Evolutionary conservation across 306 rosid genomes (phyloP).

Genomic region (Cicer pinnatifidum): DNA sequence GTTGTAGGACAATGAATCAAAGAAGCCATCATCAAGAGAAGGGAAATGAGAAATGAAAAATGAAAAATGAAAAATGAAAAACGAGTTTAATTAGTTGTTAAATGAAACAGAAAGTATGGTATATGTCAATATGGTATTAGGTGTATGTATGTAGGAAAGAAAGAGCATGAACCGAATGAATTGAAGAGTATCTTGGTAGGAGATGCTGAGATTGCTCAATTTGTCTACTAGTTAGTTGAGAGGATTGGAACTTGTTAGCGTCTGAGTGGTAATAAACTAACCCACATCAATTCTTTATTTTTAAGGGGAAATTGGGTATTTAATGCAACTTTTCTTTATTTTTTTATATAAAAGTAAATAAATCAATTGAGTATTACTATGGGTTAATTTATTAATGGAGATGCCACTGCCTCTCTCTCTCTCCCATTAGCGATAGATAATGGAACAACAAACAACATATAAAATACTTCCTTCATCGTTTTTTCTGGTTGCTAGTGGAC

Average conservation of each 20-base stretch:
- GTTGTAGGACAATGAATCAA: conserved; percentile 59
- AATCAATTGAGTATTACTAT: neutral
- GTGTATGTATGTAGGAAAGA: neutral
- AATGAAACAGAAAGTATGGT: neutral
- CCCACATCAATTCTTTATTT: neutral
- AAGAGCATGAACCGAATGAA: neutral
- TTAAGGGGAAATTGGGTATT: neutral
- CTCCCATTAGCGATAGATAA: neutral
- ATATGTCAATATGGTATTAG: too few relatives aligned
- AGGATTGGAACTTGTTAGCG: conserved; percentile 16
- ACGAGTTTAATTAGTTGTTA: conserved; percentile 11
- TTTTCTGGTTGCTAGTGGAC: neutral
- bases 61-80: neutral
- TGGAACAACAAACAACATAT: neutral
- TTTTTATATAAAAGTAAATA: too few relatives aligned
- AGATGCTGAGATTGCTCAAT: conserved; percentile 61
- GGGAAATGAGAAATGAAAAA: neutral
- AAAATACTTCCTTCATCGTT: neutral
- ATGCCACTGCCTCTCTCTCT: neutral
- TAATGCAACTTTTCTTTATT: too few relatives aligned
- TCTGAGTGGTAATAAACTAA: neutral
- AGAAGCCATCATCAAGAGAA: conserved; percentile 62
- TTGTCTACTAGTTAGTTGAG: conserved; percentile 62
- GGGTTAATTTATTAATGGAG: neutral
- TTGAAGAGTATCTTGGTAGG: conserved; percentile 54